Evolutionary conservation across 176 grass and related monocot species (phyloP), one percentile per base, ranked within the genome.

Genomic region (Urochloa ruziziensis): DNA sequence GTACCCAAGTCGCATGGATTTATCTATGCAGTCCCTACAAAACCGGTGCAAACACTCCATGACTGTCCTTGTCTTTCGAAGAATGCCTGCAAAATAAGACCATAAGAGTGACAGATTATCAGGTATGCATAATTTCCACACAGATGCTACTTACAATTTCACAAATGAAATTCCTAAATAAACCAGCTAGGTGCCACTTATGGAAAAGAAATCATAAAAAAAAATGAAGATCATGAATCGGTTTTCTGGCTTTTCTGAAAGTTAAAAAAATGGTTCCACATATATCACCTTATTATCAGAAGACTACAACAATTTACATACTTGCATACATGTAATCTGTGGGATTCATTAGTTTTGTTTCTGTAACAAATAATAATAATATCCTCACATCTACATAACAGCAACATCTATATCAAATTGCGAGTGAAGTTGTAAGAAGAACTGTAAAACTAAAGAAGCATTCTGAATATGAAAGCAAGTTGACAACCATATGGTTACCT

Each of bases 1-100:
- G 88, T 95, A 97, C 94, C 94, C 91, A 68, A 97, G 94, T 25
- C 94, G 78, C 93, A 95, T 95, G 30, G 93, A 95, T 92, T 92
- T 95, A 82, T 95, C 93, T 77, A 92, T 95, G 82, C 93, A 95
- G 56, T 95, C 93, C 84, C 93, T 90, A 63, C 93, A 95, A 90
- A 95, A 95, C 12, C 93, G 90, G 80, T 95, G 93, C 82, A 95
- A 74, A 82, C 93, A 95, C 80, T 95, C 93, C 93, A 95, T 95
- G 75, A 95, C 93, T 10, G 93, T 95, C 68, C 93, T 90, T 78
- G 93, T 95, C 75, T 95, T 95, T 4, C 90, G 78, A 62, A 95
- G 92, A 80, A 95, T 95, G 21, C 93, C 93, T 95, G 78, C 42
- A 80, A 67, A 73, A 87, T 43, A 91, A 61, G 23, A 75, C 53